Evolutionary conservation across 441 rosid genomes (phyloP).

Genomic region (Croton laevigatus): DNA sequence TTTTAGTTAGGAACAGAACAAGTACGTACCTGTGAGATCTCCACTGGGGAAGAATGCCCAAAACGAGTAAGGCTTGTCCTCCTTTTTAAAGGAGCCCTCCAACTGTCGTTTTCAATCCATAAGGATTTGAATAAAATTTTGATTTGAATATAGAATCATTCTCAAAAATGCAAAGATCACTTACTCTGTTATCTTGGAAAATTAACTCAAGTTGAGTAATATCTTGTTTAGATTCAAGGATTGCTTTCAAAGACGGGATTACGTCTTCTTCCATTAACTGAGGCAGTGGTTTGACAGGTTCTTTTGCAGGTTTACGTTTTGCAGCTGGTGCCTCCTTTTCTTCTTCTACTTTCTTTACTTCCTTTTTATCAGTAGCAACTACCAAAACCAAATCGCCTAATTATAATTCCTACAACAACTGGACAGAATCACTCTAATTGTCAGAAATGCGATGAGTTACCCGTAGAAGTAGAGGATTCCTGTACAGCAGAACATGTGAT

Average conservation of each 20-base stretch:
- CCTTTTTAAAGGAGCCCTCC: constrained; percentile 74
- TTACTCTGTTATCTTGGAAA: constrained; percentile 72
- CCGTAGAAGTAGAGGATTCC: constrained; percentile 74
- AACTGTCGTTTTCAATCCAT: constrained; percentile 35
- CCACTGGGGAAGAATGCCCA: constrained; percentile 96
- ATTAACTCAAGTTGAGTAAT: constrained; percentile 55
- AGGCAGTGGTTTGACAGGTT: constrained; percentile 56
- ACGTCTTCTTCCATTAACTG: constrained; percentile 89
- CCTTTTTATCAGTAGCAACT: constrained; percentile 54
- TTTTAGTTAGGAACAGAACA: neutral
- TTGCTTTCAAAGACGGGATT: constrained; percentile 64
- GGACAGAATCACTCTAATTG: neutral
- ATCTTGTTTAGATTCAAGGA: constrained; percentile 66
- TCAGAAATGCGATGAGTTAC: constrained; percentile 24
- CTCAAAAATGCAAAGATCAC: neutral
- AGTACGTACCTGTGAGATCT: constrained; percentile 49
- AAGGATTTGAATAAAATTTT: neutral
- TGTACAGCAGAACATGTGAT: constrained; percentile 59
- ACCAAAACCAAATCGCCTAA: neutral
- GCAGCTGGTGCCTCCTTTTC: constrained; percentile 36
- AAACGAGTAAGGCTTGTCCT: constrained; percentile 50
- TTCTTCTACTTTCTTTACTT: constrained; percentile 36
- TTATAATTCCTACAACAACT: neutral
- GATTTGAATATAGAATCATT: too few species aligned
- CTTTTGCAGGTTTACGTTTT: constrained; percentile 72